Evolutionary conservation across 1,284 basidiomycete species (phyloP), one percentile per base, ranked within the genome.

Genomic region (Cutaneotrichosporon arboriforme): DNA sequence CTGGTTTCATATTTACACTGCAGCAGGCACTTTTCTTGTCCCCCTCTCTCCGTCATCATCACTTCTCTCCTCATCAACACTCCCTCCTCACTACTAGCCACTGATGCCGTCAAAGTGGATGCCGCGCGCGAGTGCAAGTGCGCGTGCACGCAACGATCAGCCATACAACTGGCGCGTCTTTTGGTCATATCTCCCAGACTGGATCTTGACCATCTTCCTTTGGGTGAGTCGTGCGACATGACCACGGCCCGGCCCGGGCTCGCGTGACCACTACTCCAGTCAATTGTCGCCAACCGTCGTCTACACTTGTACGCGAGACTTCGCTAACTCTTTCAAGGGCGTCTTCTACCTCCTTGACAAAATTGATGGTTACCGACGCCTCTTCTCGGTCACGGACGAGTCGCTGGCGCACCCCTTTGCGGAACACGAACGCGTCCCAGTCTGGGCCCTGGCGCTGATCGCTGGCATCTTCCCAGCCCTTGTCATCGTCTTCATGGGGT

Each of bases 381-480:
- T 83, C 46, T 96, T 96, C 73, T 87, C 85, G 4, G 77, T 94
- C 12, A 79, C 81, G 36, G 90, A 96, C 72, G 83, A 82, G 7
- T 85, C 87, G 5, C 72, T 79, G 31, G 73, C 75, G 42, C 79
- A 78, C 61, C 90, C 91, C 7, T 90, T 80, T 75, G 84, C 91
- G 2, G 78, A 82, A 4, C 81, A 88, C 37, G 90, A 97, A 74
- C 84, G 93, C 41, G 82, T 97, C 4, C 88, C 91, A 0, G 87
- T 90, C 54, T 61, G 77, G 58, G 80, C 81, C 7, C 74, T 91
- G 4, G 83, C 83, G 61, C 68, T 88, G 14, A 84, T 90, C 47
- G 82, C 82, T 47, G 72, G 86, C 35, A 78, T 84, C 14, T 79
- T 85, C 3, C 88, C 90, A 0, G 73, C 86, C 8, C 61, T 86